phyloP scores from a whole-genome alignment of 805 yeast genomes.

The Kluyveromyces starmeri region DNA sequence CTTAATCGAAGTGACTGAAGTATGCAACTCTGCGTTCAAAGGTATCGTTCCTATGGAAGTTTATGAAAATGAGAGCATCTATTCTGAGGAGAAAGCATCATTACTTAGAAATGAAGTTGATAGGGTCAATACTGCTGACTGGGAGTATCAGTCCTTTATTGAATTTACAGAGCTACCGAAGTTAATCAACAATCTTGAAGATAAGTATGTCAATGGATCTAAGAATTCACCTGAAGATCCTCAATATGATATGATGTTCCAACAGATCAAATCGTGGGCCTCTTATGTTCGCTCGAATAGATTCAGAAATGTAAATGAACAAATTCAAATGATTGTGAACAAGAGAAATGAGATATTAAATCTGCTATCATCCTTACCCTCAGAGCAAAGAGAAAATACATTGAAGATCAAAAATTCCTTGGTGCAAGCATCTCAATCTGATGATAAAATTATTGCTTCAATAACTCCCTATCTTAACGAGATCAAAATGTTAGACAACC shows the following conservation, averaged over 20 bases:
- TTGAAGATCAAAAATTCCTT: constrained; percentile 50
- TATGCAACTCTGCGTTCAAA: constrained; percentile 51
- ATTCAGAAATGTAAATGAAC: constrained; percentile 20
- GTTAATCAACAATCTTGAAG: constrained; percentile 46
- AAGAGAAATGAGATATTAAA: constrained; percentile 31
- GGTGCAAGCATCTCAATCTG: constrained; percentile 53
- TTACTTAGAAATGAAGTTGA: constrained; percentile 68
- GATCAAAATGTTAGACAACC: constrained; percentile 37
- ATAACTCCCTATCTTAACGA: constrained; percentile 37
- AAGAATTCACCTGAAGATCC: constrained; percentile 14
- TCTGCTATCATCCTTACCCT: constrained; percentile 28
- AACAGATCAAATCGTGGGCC: constrained; percentile 25
- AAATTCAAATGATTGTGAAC: constrained; percentile 31
- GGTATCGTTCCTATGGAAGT: constrained; percentile 79
- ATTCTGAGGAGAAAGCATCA: constrained; percentile 83
- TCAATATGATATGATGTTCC: constrained; percentile 23
- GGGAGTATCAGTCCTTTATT: constrained; percentile 67
- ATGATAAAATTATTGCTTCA: constrained; percentile 41
- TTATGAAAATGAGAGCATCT: constrained; percentile 78
- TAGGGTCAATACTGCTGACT: constrained; percentile 64
- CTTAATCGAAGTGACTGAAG: constrained; percentile 31
- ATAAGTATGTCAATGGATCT: constrained; percentile 25
- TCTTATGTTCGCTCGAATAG: constrained; percentile 18
- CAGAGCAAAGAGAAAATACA: constrained; percentile 45
- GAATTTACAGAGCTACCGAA: constrained; percentile 74